phyloP scores from a whole-genome alignment of 139 green algal genomes.

The Penium margaritaceum region DNA sequence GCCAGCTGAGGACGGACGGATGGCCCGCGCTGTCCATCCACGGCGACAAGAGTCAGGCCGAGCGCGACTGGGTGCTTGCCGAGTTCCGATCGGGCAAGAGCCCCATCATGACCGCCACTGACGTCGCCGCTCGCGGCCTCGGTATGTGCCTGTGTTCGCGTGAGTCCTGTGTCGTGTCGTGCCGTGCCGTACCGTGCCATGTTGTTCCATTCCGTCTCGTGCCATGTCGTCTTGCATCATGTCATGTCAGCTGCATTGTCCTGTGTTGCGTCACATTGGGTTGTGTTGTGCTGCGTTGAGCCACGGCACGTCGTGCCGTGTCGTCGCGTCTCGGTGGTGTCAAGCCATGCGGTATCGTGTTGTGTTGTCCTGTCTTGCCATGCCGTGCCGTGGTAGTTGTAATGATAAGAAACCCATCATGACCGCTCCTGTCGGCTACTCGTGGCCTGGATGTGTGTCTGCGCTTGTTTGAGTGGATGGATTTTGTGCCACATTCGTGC shows the following conservation, averaged over 20 bases:
- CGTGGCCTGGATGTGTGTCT: too few relatives aligned
- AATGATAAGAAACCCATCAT: too few relatives aligned
- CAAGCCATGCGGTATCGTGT: too few relatives aligned
- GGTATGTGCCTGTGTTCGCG: slow-evolving; percentile 12
- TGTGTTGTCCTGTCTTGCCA: background rate
- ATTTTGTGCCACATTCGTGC: too few relatives aligned
- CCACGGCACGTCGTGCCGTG: background rate
- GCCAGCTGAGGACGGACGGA: slow-evolving; percentile 70
- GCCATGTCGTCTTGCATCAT: slow-evolving; percentile 2
- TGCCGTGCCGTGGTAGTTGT: background rate
- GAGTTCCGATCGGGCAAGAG: slow-evolving; percentile 50
- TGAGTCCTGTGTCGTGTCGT: background rate
- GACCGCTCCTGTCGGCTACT: too few relatives aligned
- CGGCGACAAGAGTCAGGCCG: slow-evolving; percentile 54
- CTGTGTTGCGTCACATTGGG: slow-evolving; percentile 1
- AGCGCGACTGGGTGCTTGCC: slow-evolving; percentile 49
- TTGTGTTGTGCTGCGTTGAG: background rate
- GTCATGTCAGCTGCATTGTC: too few relatives aligned
- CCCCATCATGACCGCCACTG: slow-evolving; percentile 53
- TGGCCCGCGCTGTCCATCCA: slow-evolving; percentile 53
- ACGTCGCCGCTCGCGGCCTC: slow-evolving; percentile 51
- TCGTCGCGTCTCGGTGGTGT: too few relatives aligned
- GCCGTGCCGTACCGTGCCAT: slow-evolving; percentile 1
- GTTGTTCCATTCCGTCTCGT: slow-evolving; percentile 6
- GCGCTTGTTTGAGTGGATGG: too few relatives aligned